Evolutionary conservation across 129 eudicot genomes (phyloP), one percentile per base, ranked within the genome.

Genomic region (Glebionis coronaria): DNA sequence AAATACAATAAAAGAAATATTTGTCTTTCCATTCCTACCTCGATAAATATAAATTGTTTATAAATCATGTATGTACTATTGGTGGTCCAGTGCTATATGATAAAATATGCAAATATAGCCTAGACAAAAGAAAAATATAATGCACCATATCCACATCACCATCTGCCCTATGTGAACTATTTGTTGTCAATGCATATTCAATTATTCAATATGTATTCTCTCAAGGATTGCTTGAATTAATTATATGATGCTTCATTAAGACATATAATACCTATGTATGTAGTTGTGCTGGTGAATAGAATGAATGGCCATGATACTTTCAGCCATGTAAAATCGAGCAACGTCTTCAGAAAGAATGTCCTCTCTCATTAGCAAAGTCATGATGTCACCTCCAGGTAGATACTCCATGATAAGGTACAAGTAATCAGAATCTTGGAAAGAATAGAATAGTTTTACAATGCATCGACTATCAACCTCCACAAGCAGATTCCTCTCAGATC

Each of bases 361-460:
- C 77, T 90, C 88, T 80, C 97, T 84, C 95, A 90, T 90, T 61
- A 90, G 76, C 44, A 86, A 76, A 64, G 97, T 90, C 97, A 90
- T 90, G 63, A 90, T 90, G 75, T 90, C 97, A 78, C 97, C 97
- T 70, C 97, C 95, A 71, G 97, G 97, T 76, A 90, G 74, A 84
- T 90, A 90, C 56, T 90, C 97, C 97, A 90, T 90, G 63, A 90
- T 90, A 59, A 90, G 95, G 79, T 90, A 90, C 73, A 90, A 78
- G 73, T 80, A 90, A 64, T 82, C 91, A 5, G 97, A 76, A 78
- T 90, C 97, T 84, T 86, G 97, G 75, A 90, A 90, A 20, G 97
- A 90, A 80, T 84, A 90, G 56, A 78, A 90, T 45, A 90, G 95
- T 76, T 82, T 90, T 72, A 90, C 97, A 72, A 90, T 90, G 87